Evolutionary conservation across 306 rosid genomes (phyloP).

Genomic region (Vigna nakashimae): DNA sequence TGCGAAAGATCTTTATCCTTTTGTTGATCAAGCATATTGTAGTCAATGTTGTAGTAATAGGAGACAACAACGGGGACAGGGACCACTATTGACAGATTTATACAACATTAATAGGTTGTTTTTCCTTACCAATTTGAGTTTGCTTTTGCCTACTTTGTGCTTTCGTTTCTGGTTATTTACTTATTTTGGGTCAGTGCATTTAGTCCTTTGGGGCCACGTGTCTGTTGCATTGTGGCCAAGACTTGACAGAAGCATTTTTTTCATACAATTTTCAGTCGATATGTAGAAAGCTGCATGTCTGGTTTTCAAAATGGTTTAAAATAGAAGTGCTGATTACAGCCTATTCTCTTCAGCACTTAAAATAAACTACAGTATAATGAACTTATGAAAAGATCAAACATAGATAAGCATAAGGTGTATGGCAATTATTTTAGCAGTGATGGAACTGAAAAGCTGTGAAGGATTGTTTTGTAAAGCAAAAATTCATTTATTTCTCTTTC

Average conservation of each 20-base stretch:
- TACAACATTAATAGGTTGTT: background rate
- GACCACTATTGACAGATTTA: slow-evolving; percentile 11
- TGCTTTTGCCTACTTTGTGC: slow-evolving; percentile 6
- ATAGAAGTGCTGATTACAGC: background rate
- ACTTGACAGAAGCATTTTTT: background rate
- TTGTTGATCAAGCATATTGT: slow-evolving; percentile 12
- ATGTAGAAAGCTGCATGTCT: background rate
- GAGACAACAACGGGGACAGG: slow-evolving; percentile 32
- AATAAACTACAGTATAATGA: background rate
- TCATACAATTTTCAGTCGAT: background rate
- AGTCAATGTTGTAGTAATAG: slow-evolving; percentile 24
- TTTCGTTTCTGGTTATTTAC: slow-evolving; percentile 24
- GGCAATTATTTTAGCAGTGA: background rate
- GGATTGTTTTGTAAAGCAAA: slow-evolving; percentile 54
- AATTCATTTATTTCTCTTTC: slow-evolving; percentile 22
- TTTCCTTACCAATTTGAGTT: slow-evolving; percentile 3
- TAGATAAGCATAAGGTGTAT: background rate
- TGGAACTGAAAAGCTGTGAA: slow-evolving; percentile 49
- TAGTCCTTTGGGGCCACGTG: background rate
- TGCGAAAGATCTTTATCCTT: slow-evolving; percentile 26
- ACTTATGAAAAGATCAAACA: too few species aligned
- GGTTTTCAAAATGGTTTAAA: background rate
- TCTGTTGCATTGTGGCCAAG: background rate
- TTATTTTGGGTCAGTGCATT: background rate
- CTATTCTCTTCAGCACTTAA: background rate